These are phyloP conservation scores for Euptelea pleiosperma DNA, from an alignment of 164 flowering plant species.

Conservation along the genomic window DNA sequence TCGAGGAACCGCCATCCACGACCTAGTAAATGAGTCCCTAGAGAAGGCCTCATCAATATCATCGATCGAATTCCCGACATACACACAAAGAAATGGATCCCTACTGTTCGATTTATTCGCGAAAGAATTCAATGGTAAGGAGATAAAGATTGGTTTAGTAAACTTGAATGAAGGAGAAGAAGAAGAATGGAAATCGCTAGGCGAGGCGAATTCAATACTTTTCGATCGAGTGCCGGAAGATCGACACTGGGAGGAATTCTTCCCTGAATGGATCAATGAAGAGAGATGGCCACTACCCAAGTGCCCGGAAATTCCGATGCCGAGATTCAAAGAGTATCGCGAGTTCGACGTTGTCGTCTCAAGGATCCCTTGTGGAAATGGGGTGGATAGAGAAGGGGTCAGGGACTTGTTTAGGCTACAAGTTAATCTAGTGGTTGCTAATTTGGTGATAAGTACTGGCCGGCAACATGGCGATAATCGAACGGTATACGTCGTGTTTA, in stretches of 20 bases:
- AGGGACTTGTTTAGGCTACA: slow-evolving; percentile 58
- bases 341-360: slow-evolving; percentile 57
- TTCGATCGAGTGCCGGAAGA: slow-evolving; percentile 35
- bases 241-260: slow-evolving; percentile 50
- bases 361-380: no score
- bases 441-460: slow-evolving; percentile 31
- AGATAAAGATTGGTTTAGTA: slow-evolving; percentile 31
- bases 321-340: no score
- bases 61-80: background rate
- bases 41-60: no score
- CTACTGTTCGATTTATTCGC: slow-evolving; percentile 8
- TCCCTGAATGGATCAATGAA: no score
- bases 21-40: background rate
- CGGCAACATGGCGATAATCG: slow-evolving; percentile 17
- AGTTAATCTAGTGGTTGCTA: no score
- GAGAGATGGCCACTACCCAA: slow-evolving; percentile 18
- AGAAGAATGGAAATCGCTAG: slow-evolving; percentile 2
- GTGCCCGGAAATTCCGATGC: slow-evolving; percentile 73
- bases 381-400: slow-evolving; percentile 22
- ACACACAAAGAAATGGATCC: background rate
- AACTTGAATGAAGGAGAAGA: slow-evolving; percentile 21
- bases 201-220: slow-evolving; percentile 17
- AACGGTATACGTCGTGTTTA: slow-evolving; percentile 42
- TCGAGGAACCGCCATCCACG: background rate
- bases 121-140: slow-evolving; percentile 4